phyloP scores from a whole-genome alignment of 495 filamentous ascomycete genomes.

The Chaetomium cochliodes region DNA sequence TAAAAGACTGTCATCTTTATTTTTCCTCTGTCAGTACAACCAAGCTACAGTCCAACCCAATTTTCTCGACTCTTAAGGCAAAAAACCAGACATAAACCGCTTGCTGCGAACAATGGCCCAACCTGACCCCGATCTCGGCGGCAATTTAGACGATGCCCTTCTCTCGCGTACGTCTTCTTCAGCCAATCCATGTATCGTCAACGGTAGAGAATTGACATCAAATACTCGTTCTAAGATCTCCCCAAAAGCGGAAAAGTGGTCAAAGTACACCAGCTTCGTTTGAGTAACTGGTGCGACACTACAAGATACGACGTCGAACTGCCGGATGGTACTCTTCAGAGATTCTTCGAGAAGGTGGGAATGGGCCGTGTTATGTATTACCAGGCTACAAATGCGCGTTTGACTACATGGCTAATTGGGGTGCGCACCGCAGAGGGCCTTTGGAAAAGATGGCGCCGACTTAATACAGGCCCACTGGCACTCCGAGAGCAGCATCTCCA shows the following conservation, averaged over 20 bases:
- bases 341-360: neutral
- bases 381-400: neutral
- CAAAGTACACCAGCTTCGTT: neutral
- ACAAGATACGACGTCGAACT: neutral
- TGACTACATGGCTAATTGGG: neutral
- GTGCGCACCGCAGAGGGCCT: neutral
- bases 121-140: neutral
- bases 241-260: neutral
- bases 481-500: constrained; percentile 1
- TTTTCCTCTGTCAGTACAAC: neutral
- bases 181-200: neutral
- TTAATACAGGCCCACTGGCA: constrained; percentile 1
- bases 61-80: neutral
- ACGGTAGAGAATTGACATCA: neutral
- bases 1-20: neutral
- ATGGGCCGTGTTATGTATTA: neutral
- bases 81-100: neutral
- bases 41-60: neutral
- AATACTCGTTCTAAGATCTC: neutral
- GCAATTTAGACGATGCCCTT: neutral
- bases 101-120: constrained; percentile 2
- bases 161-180: neutral
- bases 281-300: neutral
- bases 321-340: neutral
- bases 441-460: neutral